These are phyloP conservation scores for Entoloma clypeatum DNA, from an alignment of 1,284 basidiomycete species.

Conservation along the genomic window DNA sequence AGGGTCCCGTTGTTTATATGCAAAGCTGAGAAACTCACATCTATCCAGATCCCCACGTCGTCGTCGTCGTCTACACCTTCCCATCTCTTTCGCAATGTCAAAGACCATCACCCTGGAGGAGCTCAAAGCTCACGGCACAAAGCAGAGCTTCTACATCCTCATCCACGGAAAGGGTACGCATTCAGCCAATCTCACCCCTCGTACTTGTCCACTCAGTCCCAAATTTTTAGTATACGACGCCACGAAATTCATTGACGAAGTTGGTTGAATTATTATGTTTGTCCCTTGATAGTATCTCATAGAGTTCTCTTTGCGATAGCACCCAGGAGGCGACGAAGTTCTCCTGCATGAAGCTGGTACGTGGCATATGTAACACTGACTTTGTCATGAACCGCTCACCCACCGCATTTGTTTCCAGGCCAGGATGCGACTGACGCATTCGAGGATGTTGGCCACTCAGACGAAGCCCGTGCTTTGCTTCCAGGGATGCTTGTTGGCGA, in stretches of 20 bases:
- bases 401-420: constrained; percentile 40
- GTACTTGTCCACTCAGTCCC: constrained; percentile 31
- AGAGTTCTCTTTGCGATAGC: constrained; percentile 47
- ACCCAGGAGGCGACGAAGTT: constrained; percentile 98
- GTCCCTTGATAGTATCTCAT: background rate
- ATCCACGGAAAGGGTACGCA: constrained; percentile 77
- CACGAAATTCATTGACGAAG: constrained; percentile 95
- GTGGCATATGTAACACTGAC: constrained; percentile 33
- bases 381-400: constrained; percentile 7
- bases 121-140: constrained; percentile 70
- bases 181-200: constrained; percentile 31
- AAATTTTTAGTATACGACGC: constrained; percentile 81
- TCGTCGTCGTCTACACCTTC: constrained; percentile 20
- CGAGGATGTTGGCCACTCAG: constrained; percentile 99
- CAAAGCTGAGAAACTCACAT: constrained; percentile 6
- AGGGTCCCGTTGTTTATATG: constrained; percentile 22
- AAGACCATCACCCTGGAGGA: constrained; percentile 70
- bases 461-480: constrained; percentile 92
- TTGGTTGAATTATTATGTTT: constrained; percentile 30
- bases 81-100: constrained; percentile 32
- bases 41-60: constrained; percentile 12
- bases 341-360: constrained; percentile 88
- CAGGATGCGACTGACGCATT: constrained; percentile 98
- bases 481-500: constrained; percentile 75
- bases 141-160: constrained; percentile 76